These are phyloP conservation scores for Beta vulgaris DNA, from an alignment of 148 eudicot species.

Conservation along the genomic window DNA sequence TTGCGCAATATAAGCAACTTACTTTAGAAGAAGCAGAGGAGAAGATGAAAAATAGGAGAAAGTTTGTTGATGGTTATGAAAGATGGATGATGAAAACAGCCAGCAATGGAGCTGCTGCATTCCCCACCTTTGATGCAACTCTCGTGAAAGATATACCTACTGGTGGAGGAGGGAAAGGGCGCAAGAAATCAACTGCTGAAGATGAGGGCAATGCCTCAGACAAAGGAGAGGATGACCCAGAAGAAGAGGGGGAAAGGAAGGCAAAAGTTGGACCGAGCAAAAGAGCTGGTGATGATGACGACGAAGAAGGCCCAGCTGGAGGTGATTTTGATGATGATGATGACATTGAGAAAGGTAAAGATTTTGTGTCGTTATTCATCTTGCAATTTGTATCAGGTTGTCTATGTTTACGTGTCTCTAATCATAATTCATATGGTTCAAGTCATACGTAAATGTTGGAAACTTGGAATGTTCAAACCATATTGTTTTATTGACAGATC, in stretches of 20 bases:
- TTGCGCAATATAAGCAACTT: conserved; percentile 94
- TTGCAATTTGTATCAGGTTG: not conserved
- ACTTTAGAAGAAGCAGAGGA: conserved; percentile 98
- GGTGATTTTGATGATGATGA: conserved; percentile 82
- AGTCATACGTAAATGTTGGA: not conserved
- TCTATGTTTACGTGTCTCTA: not conserved
- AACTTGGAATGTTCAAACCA: not conserved
- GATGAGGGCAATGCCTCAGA: conserved; percentile 72
- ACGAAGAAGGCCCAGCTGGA: conserved; percentile 83
- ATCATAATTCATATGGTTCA: not conserved
- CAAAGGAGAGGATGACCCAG: conserved; percentile 85
- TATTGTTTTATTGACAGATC: not conserved
- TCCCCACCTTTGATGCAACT: conserved; percentile 61
- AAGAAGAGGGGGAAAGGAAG: conserved; percentile 66
- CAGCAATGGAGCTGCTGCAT: conserved; percentile 80
- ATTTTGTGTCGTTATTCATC: conserved; percentile 2
- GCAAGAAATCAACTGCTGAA: conserved; percentile 61
- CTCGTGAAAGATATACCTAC: conserved; percentile 53
- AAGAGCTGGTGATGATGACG: conserved; percentile 61
- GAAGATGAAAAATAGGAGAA: conserved; percentile 91
- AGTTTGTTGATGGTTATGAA: conserved; percentile 84
- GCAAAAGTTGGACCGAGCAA: conserved; percentile 55
- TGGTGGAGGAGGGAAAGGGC: conserved; percentile 56
- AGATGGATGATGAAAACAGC: conserved; percentile 99
- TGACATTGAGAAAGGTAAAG: conserved; percentile 89